Conservation (phyloP, 306 rosid species). For the Fragaria ananassa region DNA sequence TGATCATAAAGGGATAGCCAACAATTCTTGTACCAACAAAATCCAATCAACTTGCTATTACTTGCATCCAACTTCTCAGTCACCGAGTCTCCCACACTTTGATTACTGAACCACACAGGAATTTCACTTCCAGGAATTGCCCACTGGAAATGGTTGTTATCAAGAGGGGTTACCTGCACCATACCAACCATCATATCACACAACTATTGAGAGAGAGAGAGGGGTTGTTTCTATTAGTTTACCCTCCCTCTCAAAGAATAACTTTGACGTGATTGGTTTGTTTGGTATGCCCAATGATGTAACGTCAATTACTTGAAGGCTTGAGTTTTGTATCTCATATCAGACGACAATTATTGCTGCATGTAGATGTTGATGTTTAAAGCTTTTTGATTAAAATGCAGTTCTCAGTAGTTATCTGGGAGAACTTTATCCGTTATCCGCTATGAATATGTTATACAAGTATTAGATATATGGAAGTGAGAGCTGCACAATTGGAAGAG, state of each 20-base stretch:
- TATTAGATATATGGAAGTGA: not conserved
- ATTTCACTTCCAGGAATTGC: too few relatives aligned
- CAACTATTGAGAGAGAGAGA: too few relatives aligned
- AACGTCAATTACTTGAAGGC: constrained; percentile 6
- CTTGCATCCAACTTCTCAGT: too few relatives aligned
- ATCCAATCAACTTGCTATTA: too few relatives aligned
- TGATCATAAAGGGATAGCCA: too few relatives aligned
- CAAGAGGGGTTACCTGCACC: too few relatives aligned
- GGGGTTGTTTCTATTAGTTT: constrained; percentile 20
- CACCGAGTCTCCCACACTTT: too few relatives aligned
- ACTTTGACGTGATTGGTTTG: constrained; percentile 10
- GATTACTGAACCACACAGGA: too few relatives aligned
- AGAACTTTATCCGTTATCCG: not conserved
- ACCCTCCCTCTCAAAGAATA: constrained; percentile 28
- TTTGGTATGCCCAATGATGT: not conserved
- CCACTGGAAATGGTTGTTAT: too few relatives aligned
- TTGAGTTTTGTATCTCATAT: constrained; percentile 2
- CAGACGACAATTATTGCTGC: constrained; percentile 1
- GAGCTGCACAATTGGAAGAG: not conserved
- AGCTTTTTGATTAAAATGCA: too few relatives aligned
- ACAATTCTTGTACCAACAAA: too few relatives aligned
- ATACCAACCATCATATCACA: too few relatives aligned
- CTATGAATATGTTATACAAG: not conserved
- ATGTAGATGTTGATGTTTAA: not conserved
- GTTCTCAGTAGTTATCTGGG: not conserved